A percentile compares a stretch with the other conserved stretches of the same genome.
Conservation (phyloP, 2,329 filamentous ascomycete species). For the Trichophyton simii region DNA sequence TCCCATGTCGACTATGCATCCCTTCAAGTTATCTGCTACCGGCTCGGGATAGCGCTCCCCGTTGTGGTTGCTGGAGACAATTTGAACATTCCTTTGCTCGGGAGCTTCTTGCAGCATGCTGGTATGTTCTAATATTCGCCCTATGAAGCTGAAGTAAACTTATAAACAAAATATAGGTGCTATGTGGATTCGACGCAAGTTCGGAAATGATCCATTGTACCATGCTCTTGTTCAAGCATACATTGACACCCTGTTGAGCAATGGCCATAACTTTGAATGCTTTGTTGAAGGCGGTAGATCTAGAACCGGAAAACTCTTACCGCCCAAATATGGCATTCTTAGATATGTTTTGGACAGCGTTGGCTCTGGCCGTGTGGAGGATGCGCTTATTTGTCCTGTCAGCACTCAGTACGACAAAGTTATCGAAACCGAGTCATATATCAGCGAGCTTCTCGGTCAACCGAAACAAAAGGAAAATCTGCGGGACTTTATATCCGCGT, state of each 20-base stretch:
- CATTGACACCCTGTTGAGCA: conserved; percentile 79
- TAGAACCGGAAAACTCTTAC: conserved; percentile 80
- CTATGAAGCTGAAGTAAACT: neutral
- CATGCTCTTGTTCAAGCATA: conserved; percentile 89
- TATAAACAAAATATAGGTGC: conserved; percentile 42
- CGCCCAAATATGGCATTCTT: conserved; percentile 91
- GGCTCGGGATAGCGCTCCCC: conserved; percentile 74
- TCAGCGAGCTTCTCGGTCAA: conserved; percentile 81
- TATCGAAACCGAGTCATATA: conserved; percentile 94
- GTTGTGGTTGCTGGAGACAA: conserved; percentile 94
- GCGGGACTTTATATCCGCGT: conserved; percentile 74
- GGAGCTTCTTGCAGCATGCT: conserved; percentile 85
- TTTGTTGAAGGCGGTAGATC: conserved; percentile 95
- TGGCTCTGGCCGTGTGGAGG: conserved; percentile 72
- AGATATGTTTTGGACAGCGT: conserved; percentile 85
- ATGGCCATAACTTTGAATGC: conserved; percentile 90
- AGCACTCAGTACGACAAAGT: conserved; percentile 98
- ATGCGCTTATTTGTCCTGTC: conserved; percentile 88
- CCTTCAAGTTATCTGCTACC: conserved; percentile 88
- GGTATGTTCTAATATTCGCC: conserved; percentile 32
- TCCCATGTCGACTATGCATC: conserved; percentile 96
- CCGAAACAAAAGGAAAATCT: conserved; percentile 95
- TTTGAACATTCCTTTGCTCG: conserved; percentile 82
- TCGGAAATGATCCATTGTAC: conserved; percentile 85
- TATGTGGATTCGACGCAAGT: conserved; percentile 89